Percentiles rank a stretch among this genome's conserved stretches.
These are phyloP conservation scores for Apiotrichum akiyoshidainum DNA, from an alignment of 1,284 basidiomycete species.

Conservation along the genomic window DNA sequence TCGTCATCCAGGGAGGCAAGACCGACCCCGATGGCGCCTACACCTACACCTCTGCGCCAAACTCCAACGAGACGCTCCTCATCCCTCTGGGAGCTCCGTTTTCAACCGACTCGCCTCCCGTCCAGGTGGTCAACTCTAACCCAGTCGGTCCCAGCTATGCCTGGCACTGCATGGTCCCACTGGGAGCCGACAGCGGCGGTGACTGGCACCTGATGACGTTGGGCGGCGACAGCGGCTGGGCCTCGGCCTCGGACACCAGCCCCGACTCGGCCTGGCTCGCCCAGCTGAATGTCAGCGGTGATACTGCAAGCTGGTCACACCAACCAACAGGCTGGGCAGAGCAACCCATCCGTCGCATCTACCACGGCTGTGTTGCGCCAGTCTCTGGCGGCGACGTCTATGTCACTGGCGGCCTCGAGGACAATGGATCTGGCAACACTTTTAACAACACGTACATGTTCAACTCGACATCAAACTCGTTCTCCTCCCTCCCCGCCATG, in stretches of 20 bases:
- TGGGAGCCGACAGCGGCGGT: conserved; percentile 45
- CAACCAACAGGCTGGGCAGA: conserved; percentile 59
- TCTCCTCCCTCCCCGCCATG: conserved; percentile 59
- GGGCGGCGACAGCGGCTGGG: conserved; percentile 64
- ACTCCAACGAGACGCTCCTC: conserved; percentile 64
- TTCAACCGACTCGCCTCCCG: conserved; percentile 61
- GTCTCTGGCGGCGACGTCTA: conserved; percentile 55
- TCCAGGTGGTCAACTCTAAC: conserved; percentile 32
- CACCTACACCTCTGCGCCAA: conserved; percentile 70
- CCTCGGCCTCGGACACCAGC: conserved; percentile 55
- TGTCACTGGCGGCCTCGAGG: conserved; percentile 70
- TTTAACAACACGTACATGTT: conserved; percentile 67
- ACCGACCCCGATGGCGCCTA: conserved; percentile 65
- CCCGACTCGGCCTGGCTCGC: conserved; percentile 65
- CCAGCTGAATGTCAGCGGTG: conserved; percentile 17
- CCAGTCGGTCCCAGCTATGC: conserved; percentile 60
- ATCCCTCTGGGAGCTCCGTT: conserved; percentile 66
- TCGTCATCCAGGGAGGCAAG: conserved; percentile 75
- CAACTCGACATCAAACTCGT: conserved; percentile 54
- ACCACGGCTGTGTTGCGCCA: conserved; percentile 61
- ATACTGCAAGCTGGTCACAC: conserved; percentile 21
- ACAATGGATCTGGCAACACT: conserved; percentile 66
- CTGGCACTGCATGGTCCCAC: conserved; percentile 74
- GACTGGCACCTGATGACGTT: conserved; percentile 58
- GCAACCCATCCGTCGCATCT: conserved; percentile 69